These are phyloP conservation scores for Musa schizocarpa DNA, from an alignment of 176 grass and related monocot species.

Conservation along the genomic window DNA sequence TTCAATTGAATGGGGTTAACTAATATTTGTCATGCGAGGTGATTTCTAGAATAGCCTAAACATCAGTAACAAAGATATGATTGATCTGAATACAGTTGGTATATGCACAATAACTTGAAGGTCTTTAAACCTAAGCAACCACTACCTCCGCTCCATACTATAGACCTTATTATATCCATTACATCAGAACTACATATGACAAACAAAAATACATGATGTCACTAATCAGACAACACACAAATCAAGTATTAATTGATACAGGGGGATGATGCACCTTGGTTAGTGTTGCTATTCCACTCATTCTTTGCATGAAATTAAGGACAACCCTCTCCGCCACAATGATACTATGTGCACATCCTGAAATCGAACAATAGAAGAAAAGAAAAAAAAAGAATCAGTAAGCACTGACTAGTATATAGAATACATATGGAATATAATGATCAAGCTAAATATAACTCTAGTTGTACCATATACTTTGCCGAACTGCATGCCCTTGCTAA, in stretches of 20 bases:
- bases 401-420: background rate
- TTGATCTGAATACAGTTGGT: too few species aligned
- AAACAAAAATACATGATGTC: conserved; percentile 11
- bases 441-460: background rate
- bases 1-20: too few species aligned
- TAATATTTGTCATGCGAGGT: too few species aligned
- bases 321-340: conserved; percentile 89
- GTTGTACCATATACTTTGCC: conserved; percentile 82
- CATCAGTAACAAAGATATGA: too few species aligned
- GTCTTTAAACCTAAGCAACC: too few species aligned
- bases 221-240: background rate
- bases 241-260: conserved; percentile 10
- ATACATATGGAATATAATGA: background rate
- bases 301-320: conserved; percentile 99
- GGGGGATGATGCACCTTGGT: conserved; percentile 54
- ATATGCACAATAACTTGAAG: too few species aligned
- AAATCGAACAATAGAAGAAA: conserved; percentile 13
- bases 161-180: too few species aligned
- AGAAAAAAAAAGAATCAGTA: background rate
- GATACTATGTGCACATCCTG: conserved; percentile 76
- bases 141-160: too few species aligned
- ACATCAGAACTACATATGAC: too few species aligned
- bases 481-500: conserved; percentile 75
- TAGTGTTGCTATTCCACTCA: conserved; percentile 93
- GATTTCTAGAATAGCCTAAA: too few species aligned